Base-by-base conservation (phyloP, 1,284 basidiomycete genomes). In the Garcileccinum viscosum region DNA sequence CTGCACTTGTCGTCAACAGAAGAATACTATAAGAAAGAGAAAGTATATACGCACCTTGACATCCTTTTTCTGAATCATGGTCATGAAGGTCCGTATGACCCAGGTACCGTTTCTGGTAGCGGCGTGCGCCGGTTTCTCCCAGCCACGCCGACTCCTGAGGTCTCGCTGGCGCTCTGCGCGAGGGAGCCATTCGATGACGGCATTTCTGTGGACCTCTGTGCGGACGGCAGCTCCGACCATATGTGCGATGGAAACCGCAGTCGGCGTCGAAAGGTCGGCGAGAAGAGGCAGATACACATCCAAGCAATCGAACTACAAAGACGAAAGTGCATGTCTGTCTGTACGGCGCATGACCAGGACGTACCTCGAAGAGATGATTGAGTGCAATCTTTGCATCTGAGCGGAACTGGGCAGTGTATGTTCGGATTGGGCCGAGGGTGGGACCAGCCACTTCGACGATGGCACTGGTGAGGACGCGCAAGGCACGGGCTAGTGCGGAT, bases 201-300 rank as follows among this genome's bases (percentile, higher is more conserved):
- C 82, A 2, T 79, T 80, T 33, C 93, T 87, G 74, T 95, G 89
- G 0, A 80, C 78, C 0, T 85, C 82, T 1, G 80, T 82, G 22
- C 91, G 85, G 15, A 92, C 78, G 1, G 85, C 81, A 19, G 83
- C 82, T 0, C 84, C 85, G 1, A 94, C 77, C 35, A 93, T 83
- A 69, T 90, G 88, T 0, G 89, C 88, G 15, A 91, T 86, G 4
- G 85, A 84, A 4, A 83, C 83, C 5, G 80, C 82, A 4, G 82
- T 80, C 70, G 84, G 82, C 0, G 77, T 65, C 3, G 84, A 81
- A 2, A 81, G 66, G 68, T 86, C 83, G 2, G 80, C 77, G 17
- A 93, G 83, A 3, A 92, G 81, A 1, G 93, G 92, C 0, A 94
- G 84, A 73, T 87, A 91, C 0, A 90, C 81, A 69, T 94, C 91